These are phyloP conservation scores for Cynanchum wilfordii DNA, from an alignment of 257 asterid genomes.

Conservation along the genomic window DNA sequence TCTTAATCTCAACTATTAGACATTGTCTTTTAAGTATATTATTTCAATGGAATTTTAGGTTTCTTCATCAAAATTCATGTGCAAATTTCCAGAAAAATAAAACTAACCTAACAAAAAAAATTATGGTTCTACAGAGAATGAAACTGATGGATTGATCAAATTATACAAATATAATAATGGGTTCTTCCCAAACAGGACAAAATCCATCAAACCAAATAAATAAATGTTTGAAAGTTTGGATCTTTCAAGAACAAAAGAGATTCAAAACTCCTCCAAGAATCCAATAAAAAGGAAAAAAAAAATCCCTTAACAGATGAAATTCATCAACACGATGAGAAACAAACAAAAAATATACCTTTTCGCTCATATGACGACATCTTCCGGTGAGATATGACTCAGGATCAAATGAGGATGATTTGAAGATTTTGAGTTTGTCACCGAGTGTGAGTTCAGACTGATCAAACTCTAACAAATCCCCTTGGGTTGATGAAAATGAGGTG, in stretches of 20 bases:
- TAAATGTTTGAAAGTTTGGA: background rate
- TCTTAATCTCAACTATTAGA: too few relatives aligned
- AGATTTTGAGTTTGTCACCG: constrained; percentile 64
- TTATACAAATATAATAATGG: background rate
- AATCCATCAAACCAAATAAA: background rate
- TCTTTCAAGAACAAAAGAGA: background rate
- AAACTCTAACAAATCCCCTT: constrained; percentile 59
- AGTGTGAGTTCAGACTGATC: constrained; percentile 54
- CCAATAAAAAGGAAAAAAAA: background rate
- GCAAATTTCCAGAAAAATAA: background rate
- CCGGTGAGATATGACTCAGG: constrained; percentile 49
- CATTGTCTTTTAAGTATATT: background rate
- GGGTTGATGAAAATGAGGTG: constrained; percentile 50
- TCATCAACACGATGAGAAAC: background rate
- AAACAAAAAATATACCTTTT: constrained; percentile 40
- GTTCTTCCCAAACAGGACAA: background rate
- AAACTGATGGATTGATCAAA: too few relatives aligned
- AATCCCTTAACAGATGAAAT: background rate
- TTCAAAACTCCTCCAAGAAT: background rate
- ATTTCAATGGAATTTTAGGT: background rate
- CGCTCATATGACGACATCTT: constrained; percentile 62
- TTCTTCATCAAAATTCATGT: background rate
- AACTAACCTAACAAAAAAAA: background rate
- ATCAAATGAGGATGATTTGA: constrained; percentile 59
- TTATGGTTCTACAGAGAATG: background rate